Conservation (phyloP, 257 asterid genomes). For the Capsicum pubescens region DNA sequence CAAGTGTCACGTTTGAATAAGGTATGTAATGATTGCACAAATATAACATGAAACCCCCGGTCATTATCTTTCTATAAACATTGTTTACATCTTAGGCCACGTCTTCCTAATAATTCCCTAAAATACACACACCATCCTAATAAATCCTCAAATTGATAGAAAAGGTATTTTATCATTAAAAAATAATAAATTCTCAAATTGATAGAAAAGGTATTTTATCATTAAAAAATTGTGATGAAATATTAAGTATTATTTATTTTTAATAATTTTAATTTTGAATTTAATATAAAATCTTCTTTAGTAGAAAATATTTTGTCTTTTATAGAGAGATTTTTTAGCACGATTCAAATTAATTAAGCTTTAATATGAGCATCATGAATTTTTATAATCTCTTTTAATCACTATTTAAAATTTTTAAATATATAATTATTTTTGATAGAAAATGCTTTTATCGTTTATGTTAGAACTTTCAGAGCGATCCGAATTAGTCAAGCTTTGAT, state of each 20-base stretch:
- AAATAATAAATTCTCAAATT: slow-evolving; percentile 27
- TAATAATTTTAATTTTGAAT: no score
- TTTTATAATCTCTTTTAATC: neutral
- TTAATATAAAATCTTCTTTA: no score
- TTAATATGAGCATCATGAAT: no score
- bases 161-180: neutral
- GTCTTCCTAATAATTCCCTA: slow-evolving; percentile 30
- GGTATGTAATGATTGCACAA: slow-evolving; percentile 47
- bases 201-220: neutral
- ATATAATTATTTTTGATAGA: no score
- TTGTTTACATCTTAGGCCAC: slow-evolving; percentile 42
- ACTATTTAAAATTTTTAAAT: slow-evolving; percentile 16
- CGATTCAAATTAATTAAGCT: no score
- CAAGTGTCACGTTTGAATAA: slow-evolving; percentile 14
- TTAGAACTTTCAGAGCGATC: no score
- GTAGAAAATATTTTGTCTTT: neutral
- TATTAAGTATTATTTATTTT: no score
- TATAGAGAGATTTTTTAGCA: neutral
- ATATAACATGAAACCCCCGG: slow-evolving; percentile 46
- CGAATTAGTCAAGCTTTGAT: no score
- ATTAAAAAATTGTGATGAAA: no score
- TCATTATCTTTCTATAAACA: slow-evolving; percentile 54
- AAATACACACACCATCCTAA: slow-evolving; percentile 14
- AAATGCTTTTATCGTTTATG: no score
- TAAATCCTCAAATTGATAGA: slow-evolving; percentile 26